Evolutionary conservation across 108 stramenopile genomes (phyloP).

Genomic region (Stephanodiscus triporus): DNA sequence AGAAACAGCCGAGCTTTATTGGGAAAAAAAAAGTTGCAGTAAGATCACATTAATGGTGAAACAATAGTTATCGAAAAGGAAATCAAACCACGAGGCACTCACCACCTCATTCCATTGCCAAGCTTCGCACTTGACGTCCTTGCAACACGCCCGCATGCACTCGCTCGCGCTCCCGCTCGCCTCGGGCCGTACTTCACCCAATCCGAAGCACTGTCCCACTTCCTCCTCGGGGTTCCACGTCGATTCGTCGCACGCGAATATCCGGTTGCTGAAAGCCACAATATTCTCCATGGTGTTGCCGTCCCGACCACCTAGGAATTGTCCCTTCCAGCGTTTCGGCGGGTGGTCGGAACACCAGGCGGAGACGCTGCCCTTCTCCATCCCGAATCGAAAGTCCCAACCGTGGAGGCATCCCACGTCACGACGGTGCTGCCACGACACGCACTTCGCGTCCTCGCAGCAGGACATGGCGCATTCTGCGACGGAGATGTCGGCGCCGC

Average conservation of each 20-base stretch:
- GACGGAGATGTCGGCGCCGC: background rate
- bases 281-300: no score
- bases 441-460: constrained; percentile 41
- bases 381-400: constrained; percentile 52
- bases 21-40: background rate
- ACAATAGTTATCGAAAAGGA: background rate
- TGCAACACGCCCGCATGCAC: constrained; percentile 61
- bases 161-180: constrained; percentile 37
- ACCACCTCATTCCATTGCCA: constrained; percentile 56
- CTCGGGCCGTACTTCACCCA: constrained; percentile 48
- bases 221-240: constrained; percentile 65
- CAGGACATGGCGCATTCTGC: constrained; percentile 10
- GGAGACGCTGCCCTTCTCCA: constrained; percentile 56
- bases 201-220: constrained; percentile 64
- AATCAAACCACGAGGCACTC: background rate
- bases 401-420: constrained; percentile 60
- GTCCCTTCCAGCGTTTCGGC: constrained; percentile 56
- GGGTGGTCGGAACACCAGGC: constrained; percentile 64
- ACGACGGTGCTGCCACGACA: constrained; percentile 53
- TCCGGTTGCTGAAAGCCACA: no score
- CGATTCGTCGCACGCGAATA: constrained; percentile 21
- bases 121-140: constrained; percentile 44
- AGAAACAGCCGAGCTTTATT: constrained; percentile 50
- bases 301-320: constrained; percentile 34
- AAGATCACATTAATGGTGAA: background rate